Conservation (phyloP, 108 stramenopile genomes). For the Skeletonema tropicum region DNA sequence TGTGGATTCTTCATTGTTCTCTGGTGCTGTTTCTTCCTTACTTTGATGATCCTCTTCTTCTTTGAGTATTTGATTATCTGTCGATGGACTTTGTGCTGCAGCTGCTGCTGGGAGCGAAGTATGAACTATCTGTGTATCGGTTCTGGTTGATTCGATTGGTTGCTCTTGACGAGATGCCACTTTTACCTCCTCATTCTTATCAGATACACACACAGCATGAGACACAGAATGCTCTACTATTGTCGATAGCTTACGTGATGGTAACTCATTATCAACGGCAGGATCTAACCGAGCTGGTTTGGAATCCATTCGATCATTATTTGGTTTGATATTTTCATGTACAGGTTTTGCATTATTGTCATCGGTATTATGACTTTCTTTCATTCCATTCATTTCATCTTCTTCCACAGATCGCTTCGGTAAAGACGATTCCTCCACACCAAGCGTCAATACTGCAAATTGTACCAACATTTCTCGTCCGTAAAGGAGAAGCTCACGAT, state of each 20-base stretch:
- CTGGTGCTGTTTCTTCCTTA: not conserved
- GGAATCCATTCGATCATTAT: not conserved
- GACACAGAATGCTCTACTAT: not conserved
- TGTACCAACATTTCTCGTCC: constrained; percentile 29
- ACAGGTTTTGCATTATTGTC: not conserved
- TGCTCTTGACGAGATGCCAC: not conserved
- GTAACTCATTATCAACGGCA: no score
- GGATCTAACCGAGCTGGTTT: not conserved
- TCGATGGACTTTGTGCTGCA: not conserved
- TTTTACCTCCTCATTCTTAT: not conserved
- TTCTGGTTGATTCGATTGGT: not conserved
- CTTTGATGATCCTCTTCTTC: not conserved
- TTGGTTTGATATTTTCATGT: not conserved
- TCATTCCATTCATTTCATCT: not conserved
- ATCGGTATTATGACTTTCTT: not conserved
- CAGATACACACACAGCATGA: not conserved
- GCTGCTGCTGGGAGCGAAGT: not conserved
- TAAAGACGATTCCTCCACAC: not conserved
- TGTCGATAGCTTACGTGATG: no score
- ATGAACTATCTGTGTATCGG: no score
- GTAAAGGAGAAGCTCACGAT: constrained; percentile 15
- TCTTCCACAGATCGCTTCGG: not conserved
- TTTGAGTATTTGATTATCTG: not conserved
- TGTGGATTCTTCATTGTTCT: not conserved
- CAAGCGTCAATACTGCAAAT: constrained; percentile 27